Evolutionary conservation across 2,329 filamentous ascomycete genomes (phyloP), one percentile per base, ranked within the genome.

Genomic region (Verticillium nonalfalfae): DNA sequence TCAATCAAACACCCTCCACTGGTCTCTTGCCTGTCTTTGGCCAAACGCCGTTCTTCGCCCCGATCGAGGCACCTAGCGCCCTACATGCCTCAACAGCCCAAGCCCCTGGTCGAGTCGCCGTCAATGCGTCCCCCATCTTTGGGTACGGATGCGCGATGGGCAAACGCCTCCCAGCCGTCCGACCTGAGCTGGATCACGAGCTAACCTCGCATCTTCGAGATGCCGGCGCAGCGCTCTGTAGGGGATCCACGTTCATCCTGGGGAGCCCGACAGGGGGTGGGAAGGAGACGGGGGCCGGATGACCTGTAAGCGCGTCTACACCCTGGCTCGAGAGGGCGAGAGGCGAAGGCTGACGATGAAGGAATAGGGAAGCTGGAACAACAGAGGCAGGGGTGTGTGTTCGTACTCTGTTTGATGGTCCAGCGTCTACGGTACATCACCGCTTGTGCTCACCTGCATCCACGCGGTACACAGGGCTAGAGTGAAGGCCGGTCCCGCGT

Each of bases 1-100:
- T 58, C 57, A 58, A 58, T 58, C 50, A 58, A 58, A 58, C 57
- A 38, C 57, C 57, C 21, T 21, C n/a, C 35, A 36, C 18, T 21
- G 45, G 15, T 21, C 9, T 21, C 45, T 26, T 26, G 45, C 45
- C 45, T 18, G 11, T 18, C n/a, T n/a, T 50, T 50, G 45, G 45
- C 45, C 11, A 10, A 10, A 50, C 45, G 45, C 45, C n/a, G n/a
- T 18, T 34, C 38, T 31, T 26, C 9, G 57, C 7, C 57, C 57
- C 57, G 54, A 56, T 50, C 45, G 45, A 50, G 45, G 45, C 11
- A 40, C 5, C 39, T 14, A 40, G 39, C 39, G 39, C 39, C 11
- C 39, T 40, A 40, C 10, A 40, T n/a, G 2, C 21, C 45, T 18
- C 45, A 50, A 50, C 26, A n/a, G 18, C 9, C 45, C 45, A 50